A percentile compares a stretch with the other conserved stretches of the same genome.
Evolutionary conservation across 495 filamentous ascomycete genomes (phyloP).

Genomic region (Rhypophila decipiens): DNA sequence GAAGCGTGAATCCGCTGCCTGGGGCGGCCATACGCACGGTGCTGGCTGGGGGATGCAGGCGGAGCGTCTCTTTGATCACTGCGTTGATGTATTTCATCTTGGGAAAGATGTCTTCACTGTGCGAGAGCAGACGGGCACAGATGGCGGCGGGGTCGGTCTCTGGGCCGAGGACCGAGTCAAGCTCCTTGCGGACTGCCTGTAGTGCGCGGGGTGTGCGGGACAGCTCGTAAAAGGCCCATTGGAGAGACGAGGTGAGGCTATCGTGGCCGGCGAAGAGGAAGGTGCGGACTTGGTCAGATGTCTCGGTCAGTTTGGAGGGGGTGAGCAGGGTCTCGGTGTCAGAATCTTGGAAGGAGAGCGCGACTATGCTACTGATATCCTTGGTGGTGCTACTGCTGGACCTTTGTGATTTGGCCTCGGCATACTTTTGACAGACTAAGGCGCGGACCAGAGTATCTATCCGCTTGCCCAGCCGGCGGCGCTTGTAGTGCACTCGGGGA

Average conservation of each 20-base stretch:
- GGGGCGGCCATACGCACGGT: slow-evolving; percentile 22
- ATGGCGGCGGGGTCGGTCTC: slow-evolving; percentile 2
- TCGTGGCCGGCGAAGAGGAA: slow-evolving; percentile 39
- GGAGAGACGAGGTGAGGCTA: slow-evolving; percentile 25
- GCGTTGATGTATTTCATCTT: slow-evolving; percentile 10
- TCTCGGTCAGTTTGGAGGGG: slow-evolving; percentile 5
- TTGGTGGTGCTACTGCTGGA: background rate
- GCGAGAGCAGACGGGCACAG: background rate
- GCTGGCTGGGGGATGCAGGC: slow-evolving; percentile 31
- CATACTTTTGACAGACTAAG: background rate
- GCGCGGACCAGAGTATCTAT: background rate
- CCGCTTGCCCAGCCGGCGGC: background rate
- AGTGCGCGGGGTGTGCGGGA: slow-evolving; percentile 31
- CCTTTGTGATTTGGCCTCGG: background rate
- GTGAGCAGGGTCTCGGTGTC: slow-evolving; percentile 10
- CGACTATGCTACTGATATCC: background rate
- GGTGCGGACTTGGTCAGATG: slow-evolving; percentile 18
- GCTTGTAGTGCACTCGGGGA: background rate
- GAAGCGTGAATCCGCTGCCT: background rate
- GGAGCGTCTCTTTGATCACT: slow-evolving; percentile 42
- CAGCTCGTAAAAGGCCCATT: slow-evolving; percentile 35
- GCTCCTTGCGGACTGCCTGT: slow-evolving; percentile 29
- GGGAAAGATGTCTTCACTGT: background rate
- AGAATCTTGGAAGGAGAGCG: slow-evolving; percentile 12
- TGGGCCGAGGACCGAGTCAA: slow-evolving; percentile 27